Percentiles rank a stretch among this genome's conserved stretches.
phyloP scores from a whole-genome alignment of 1,139 yeast species.

The Starmera stellimalicola region DNA sequence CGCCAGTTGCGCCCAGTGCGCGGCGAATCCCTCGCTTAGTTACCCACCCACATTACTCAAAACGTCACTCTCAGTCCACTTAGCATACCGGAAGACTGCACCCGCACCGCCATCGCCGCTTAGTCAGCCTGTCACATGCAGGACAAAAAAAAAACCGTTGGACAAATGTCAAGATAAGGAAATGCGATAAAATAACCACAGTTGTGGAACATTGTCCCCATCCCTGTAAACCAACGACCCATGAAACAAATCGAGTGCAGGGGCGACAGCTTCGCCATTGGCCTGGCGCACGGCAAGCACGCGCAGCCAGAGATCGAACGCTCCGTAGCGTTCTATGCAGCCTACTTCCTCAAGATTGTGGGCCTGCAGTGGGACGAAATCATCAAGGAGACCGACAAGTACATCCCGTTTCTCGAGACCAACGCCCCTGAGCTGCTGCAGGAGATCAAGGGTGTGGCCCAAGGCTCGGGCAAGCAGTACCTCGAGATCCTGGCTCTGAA shows the following conservation, averaged over 20 bases:
- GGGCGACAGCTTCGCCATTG: slow-evolving; percentile 12
- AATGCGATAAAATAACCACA: too few relatives aligned
- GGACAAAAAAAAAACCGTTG: too few relatives aligned
- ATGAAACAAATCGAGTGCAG: slow-evolving; percentile 5
- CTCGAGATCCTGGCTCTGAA: slow-evolving; percentile 14
- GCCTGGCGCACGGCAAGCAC: slow-evolving; percentile 11
- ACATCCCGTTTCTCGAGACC: slow-evolving; percentile 7
- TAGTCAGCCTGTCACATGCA: too few relatives aligned
- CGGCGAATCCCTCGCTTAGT: too few relatives aligned
- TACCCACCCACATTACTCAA: too few relatives aligned
- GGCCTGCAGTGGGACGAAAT: slow-evolving; percentile 11
- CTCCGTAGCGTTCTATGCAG: slow-evolving; percentile 11
- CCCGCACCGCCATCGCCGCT: too few relatives aligned
- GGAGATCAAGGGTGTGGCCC: slow-evolving; percentile 15
- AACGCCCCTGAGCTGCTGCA: slow-evolving; percentile 11
- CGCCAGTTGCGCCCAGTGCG: too few relatives aligned
- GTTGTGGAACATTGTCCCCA: too few relatives aligned
- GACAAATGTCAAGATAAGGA: too few relatives aligned
- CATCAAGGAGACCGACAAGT: slow-evolving; percentile 8
- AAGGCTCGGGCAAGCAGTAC: slow-evolving; percentile 10
- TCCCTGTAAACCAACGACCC: too few relatives aligned
- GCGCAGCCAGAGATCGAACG: slow-evolving; percentile 10
- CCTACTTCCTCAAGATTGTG: slow-evolving; percentile 7
- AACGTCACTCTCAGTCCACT: too few relatives aligned
- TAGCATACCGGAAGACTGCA: too few relatives aligned